Conservation (phyloP, 345 rosid species). For the Carallia brachiata region DNA sequence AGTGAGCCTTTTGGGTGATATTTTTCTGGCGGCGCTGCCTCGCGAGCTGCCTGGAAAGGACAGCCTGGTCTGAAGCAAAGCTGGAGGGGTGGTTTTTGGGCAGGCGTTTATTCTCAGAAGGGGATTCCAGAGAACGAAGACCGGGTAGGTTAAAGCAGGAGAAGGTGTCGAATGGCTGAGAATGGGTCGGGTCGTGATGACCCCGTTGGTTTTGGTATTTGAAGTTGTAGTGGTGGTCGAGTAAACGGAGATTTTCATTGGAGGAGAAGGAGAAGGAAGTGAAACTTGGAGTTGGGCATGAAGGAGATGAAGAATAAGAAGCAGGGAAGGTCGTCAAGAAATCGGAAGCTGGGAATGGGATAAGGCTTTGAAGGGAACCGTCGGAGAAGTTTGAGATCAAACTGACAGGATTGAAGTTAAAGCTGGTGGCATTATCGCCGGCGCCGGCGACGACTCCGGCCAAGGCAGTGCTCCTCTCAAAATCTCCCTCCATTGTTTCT, state of each 20-base stretch:
- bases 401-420: too few relatives aligned
- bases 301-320: not conserved
- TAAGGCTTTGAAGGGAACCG: slow-evolving; percentile 17
- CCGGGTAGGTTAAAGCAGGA: not conserved
- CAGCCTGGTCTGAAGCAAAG: not conserved
- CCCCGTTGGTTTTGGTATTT: not conserved
- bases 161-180: slow-evolving; percentile 11
- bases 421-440: not conserved
- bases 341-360: not conserved
- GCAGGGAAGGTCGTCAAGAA: not conserved
- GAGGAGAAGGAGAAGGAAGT: too few relatives aligned
- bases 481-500: too few relatives aligned
- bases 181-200: not conserved
- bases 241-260: too few relatives aligned
- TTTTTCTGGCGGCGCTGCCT: slow-evolving; percentile 25
- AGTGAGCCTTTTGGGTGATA: slow-evolving; percentile 36
- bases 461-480: too few relatives aligned
- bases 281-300: not conserved
- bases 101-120: not conserved
- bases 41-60: not conserved
- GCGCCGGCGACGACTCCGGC: not conserved
- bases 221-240: too few relatives aligned
- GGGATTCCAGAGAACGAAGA: not conserved
- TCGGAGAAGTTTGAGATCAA: not conserved
- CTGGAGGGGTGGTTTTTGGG: not conserved